These are phyloP conservation scores for Aspergillus hiratsukae DNA, from an alignment of 2,329 filamentous ascomycete species.

Conservation along the genomic window DNA sequence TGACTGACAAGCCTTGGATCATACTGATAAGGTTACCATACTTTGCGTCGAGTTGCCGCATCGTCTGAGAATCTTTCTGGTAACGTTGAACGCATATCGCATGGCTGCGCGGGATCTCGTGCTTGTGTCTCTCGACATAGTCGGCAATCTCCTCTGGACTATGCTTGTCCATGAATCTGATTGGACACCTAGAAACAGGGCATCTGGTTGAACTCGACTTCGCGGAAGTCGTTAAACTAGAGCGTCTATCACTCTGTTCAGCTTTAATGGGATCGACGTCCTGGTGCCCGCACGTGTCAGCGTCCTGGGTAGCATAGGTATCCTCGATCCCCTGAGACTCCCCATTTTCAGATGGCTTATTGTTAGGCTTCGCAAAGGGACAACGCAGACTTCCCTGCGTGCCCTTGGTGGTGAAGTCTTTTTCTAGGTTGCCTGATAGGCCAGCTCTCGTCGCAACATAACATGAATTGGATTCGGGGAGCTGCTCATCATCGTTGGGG, in stretches of 20 bases:
- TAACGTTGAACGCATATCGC: conserved; percentile 88
- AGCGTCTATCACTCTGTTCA: conserved; percentile 43
- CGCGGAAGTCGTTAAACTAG: conserved; percentile 35
- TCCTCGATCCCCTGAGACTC: conserved; percentile 36
- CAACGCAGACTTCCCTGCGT: conserved; percentile 75
- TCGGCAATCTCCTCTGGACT: conserved; percentile 88
- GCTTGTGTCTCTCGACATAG: conserved; percentile 93
- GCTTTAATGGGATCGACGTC: conserved; percentile 56
- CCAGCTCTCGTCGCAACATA: conserved; percentile 47
- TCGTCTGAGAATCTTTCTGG: conserved; percentile 78
- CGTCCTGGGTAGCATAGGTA: conserved; percentile 38
- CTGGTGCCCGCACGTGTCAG: conserved; percentile 48
- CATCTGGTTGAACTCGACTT: conserved; percentile 61
- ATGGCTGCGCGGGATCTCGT: conserved; percentile 89
- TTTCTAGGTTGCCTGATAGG: conserved; percentile 67
- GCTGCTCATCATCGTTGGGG: conserved; percentile 24
- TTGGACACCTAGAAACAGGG: conserved; percentile 68
- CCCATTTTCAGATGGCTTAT: conserved; percentile 37
- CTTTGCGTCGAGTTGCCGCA: conserved; percentile 85
- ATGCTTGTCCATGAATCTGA: conserved; percentile 87
- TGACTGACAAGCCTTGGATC: conserved; percentile 83
- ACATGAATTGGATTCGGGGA: conserved; percentile 35
- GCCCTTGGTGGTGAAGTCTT: conserved; percentile 84
- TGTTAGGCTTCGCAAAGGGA: conserved; percentile 62
- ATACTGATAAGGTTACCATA: conserved; percentile 90